These are phyloP conservation scores for Borealophlyctis nickersoniae DNA, from an alignment of 192 early-diverging fungal genomes.

Conservation along the genomic window DNA sequence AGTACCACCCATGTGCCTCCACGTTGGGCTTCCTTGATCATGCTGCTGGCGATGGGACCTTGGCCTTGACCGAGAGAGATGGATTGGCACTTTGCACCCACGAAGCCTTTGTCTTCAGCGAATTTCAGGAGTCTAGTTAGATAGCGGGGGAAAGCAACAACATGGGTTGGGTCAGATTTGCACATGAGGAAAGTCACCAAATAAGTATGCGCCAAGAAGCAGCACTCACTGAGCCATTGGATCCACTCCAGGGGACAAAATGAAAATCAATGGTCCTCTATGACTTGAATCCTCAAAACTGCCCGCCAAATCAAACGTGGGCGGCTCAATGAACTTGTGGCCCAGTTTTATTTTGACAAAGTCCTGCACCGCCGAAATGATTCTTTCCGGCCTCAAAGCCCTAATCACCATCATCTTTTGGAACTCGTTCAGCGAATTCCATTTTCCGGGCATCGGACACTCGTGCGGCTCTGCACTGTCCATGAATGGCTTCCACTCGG, in stretches of 20 bases:
- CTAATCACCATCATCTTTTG: conserved; percentile 50
- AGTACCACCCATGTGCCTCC: conserved; percentile 62
- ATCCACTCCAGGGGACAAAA: conserved; percentile 64
- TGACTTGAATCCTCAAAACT: conserved; percentile 61
- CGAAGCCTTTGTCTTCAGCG: conserved; percentile 60
- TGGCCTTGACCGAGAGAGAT: conserved; percentile 66
- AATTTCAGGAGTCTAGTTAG: conserved; percentile 54
- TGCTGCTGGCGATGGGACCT: conserved; percentile 57
- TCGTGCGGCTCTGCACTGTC: conserved; percentile 43
- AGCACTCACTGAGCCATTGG: conserved; percentile 58
- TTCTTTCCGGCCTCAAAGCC: conserved; percentile 51
- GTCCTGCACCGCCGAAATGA: conserved; percentile 51
- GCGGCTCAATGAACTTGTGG: conserved; percentile 66
- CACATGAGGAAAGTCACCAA: neutral
- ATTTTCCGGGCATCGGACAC: conserved; percentile 42
- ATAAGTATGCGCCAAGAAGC: neutral
- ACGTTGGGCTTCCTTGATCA: conserved; percentile 60
- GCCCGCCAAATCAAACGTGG: conserved; percentile 57
- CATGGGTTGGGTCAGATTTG: conserved; percentile 12
- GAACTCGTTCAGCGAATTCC: conserved; percentile 48
- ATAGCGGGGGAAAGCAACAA: conserved; percentile 18
- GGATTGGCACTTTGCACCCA: conserved; percentile 49
- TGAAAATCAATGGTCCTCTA: conserved; percentile 54
- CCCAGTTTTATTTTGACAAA: conserved; percentile 62
- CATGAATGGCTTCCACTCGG: conserved; percentile 46